phyloP scores from a whole-genome alignment of 805 yeast species.

The Ogataea kodamae region DNA sequence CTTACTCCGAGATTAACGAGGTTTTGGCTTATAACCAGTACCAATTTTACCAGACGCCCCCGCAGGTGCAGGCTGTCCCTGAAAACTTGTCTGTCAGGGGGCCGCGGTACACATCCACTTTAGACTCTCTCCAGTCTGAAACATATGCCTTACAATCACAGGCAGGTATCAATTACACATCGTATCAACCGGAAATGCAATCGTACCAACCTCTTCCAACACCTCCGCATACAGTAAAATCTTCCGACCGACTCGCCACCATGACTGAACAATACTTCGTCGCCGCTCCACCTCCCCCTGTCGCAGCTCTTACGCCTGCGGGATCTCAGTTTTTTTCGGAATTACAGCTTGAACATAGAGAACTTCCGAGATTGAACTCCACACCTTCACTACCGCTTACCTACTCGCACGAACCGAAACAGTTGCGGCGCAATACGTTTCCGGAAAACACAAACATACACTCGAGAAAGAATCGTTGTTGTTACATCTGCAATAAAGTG shows the following conservation, averaged over 20 bases:
- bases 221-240: conserved; percentile 10
- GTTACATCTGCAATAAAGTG: conserved; percentile 63
- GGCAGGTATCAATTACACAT: conserved; percentile 4
- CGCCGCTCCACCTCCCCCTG: conserved; percentile 3
- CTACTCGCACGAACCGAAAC: conserved; percentile 1
- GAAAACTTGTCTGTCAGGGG: conserved; percentile 1
- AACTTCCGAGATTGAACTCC: conserved; percentile 14
- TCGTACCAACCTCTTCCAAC: conserved; percentile 13
- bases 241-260: conserved; percentile 8
- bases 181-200: conserved; percentile 1
- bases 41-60: conserved; percentile 9
- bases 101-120: conserved; percentile 2
- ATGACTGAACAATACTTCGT: conserved; percentile 11
- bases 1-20: conserved; percentile 16
- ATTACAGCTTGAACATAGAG: conserved; percentile 4
- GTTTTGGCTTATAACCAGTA: conserved; percentile 15
- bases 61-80: conserved; percentile 3
- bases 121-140: conserved; percentile 1
- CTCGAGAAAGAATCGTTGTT: conserved; percentile 23
- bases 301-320: no score
- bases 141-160: conserved; percentile 1
- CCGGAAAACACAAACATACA: conserved; percentile 8
- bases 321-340: background rate
- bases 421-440: conserved; percentile 15
- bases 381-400: conserved; percentile 1